These are phyloP conservation scores for Chloris gayana DNA, from an alignment of 176 grass and related monocot species.

Conservation along the genomic window DNA sequence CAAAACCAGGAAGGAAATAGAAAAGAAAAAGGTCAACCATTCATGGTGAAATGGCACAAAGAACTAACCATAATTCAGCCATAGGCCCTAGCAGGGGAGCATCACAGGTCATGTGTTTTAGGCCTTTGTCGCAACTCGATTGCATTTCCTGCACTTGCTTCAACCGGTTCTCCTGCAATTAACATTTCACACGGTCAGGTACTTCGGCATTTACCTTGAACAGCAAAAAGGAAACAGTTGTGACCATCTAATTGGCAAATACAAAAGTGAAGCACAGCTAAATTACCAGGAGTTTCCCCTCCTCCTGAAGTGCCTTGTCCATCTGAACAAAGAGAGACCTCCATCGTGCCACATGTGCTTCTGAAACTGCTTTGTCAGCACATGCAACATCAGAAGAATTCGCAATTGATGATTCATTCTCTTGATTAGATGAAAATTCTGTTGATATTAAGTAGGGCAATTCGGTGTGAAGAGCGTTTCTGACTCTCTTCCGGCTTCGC, in stretches of 20 bases:
- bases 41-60: conserved; percentile 2
- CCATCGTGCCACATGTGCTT: conserved; percentile 79
- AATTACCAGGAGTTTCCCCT: conserved; percentile 83
- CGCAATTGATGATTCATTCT: conserved; percentile 50
- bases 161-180: conserved; percentile 81
- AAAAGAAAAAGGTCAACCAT: background rate
- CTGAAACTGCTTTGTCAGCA: conserved; percentile 52
- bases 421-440: conserved; percentile 73
- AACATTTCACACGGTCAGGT: background rate
- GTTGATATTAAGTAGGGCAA: conserved; percentile 80
- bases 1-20: background rate
- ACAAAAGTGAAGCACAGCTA: conserved; percentile 15
- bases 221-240: background rate
- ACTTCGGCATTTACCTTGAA: background rate
- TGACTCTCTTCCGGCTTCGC: conserved; percentile 75
- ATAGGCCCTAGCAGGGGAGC: conserved; percentile 51
- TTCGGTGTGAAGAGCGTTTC: conserved; percentile 81
- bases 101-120: conserved; percentile 58
- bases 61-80: conserved; percentile 53
- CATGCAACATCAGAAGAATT: conserved; percentile 46
- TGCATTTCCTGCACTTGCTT: conserved; percentile 95
- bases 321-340: conserved; percentile 87
- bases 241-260: background rate
- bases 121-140: conserved; percentile 76
- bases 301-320: conserved; percentile 84